These are phyloP conservation scores for Phaeosphaeriaceae sp. DNA, from an alignment of 2,329 filamentous ascomycete species.

Conservation along the genomic window DNA sequence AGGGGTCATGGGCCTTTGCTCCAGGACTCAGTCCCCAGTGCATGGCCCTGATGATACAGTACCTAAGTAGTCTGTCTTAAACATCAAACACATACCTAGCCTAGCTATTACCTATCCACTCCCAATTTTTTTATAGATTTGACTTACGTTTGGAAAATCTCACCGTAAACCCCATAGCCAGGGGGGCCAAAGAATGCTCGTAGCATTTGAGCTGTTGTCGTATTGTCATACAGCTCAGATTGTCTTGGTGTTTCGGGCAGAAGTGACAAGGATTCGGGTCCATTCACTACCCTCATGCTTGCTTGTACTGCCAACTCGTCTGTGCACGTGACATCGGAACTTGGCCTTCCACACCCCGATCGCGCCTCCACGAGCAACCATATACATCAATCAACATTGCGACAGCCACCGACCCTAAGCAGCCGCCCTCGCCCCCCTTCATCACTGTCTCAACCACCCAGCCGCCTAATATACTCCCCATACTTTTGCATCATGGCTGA, in stretches of 20 bases:
- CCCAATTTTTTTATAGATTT: too few species aligned
- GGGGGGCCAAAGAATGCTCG: too few species aligned
- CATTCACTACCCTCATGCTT: constrained; percentile 12
- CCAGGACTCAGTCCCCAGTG: too few species aligned
- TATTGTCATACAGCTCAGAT: not conserved
- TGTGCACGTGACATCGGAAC: constrained; percentile 30
- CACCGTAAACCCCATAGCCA: too few species aligned
- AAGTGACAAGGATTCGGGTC: constrained; percentile 8
- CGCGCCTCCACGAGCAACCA: constrained; percentile 32
- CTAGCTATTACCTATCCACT: too few species aligned
- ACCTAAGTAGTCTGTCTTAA: too few species aligned
- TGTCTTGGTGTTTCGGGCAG: constrained; percentile 5
- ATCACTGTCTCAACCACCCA: not conserved
- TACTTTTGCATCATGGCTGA: constrained; percentile 71
- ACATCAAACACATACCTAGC: too few species aligned
- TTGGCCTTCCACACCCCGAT: constrained; percentile 27
- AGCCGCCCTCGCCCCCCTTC: not conserved
- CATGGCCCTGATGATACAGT: too few species aligned
- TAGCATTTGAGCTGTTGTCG: constrained; percentile 3
- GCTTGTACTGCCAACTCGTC: not conserved
- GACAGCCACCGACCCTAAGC: constrained; percentile 8
- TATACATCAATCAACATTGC: constrained; percentile 23
- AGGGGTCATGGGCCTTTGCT: too few species aligned
- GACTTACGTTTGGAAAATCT: too few species aligned
- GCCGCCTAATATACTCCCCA: constrained; percentile 1